Base-by-base conservation (phyloP, 2,329 filamentous ascomycete genomes). In the Stagonosporopsis tanaceti region DNA sequence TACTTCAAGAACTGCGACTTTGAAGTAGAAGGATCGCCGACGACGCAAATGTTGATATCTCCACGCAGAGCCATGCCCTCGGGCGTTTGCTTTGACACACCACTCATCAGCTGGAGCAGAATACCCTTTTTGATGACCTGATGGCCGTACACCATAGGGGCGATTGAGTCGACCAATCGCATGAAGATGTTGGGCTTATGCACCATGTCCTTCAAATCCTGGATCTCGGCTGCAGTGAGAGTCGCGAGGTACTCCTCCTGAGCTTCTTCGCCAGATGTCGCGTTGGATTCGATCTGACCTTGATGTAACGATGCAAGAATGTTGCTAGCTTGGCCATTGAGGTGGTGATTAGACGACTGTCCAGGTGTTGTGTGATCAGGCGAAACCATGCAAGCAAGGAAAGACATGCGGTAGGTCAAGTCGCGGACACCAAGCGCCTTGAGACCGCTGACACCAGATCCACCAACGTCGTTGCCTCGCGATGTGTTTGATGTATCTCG, bases 1-100 rank as follows among this genome's bases (percentile, higher is more conserved):
- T 99, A 99, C 80, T 98, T 98, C 68, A 99, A 81, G 77, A 99
- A 99, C 70, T 99, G 95, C 30, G 93, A 97, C 77, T 99, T 99
- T 64, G 92, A 96, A 1, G 95, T 99, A 11, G 92, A 96, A 1
- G 95, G 95, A 73, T 99, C 95, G 59, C 95, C 95, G 57, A 99
- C 95, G 66, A 99, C 92, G 78, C 95, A 99, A 61, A 99, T 96
- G 79, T 99, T 99, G 82, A 99, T 93, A 73, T 99, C 95, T 66
- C 95, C 95, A 84, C 95, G 89, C 40, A 99, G 84, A 62, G 93
- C 88, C 92, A 99, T 97, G 61, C 92, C 94, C 78, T 99, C 95
- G 0, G 92, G 85, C 0, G 95, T 99, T 22, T 86, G 86, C 77
- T 99, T 99, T 78, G 88, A 88, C 2, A 99, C 92, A 81, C 95